These are phyloP conservation scores for Solanum hybrid DNA, from an alignment of 305 asterid genomes.

Conservation along the genomic window DNA sequence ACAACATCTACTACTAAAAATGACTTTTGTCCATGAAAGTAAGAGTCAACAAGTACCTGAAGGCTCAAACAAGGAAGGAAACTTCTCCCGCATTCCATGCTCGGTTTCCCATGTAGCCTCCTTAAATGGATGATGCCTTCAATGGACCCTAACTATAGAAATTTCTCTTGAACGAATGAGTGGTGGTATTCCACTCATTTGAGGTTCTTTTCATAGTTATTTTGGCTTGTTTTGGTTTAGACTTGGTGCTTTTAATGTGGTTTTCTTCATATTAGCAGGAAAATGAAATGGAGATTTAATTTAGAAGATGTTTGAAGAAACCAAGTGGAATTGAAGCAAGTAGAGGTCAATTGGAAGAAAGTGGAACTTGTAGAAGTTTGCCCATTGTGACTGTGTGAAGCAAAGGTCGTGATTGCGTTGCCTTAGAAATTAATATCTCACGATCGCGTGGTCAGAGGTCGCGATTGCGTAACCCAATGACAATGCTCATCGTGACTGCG, in stretches of 20 bases:
- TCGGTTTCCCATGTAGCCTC: not conserved
- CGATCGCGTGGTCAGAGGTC: not conserved
- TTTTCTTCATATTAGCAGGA: not conserved
- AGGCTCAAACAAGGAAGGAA: not conserved
- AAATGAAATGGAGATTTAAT: not conserved
- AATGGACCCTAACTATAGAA: not conserved
- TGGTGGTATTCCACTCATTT: not conserved
- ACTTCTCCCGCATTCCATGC: not conserved
- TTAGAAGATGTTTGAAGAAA: too few species aligned
- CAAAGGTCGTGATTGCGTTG: not conserved
- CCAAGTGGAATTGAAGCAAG: not conserved
- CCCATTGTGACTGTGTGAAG: not conserved
- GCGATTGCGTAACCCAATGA: not conserved
- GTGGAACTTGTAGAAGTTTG: not conserved
- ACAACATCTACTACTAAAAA: not conserved
- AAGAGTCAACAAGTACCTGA: not conserved
- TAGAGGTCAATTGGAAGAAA: not conserved
- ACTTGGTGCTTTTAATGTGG: not conserved
- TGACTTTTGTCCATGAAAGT: not conserved
- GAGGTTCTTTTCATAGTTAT: not conserved
- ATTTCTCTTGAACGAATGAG: not conserved
- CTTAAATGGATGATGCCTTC: not conserved
- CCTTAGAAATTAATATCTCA: not conserved
- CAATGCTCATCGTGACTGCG: not conserved
- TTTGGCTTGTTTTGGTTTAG: not conserved